Percentiles rank a stretch among this genome's conserved stretches.
These are phyloP conservation scores for Berkeleyomyces basicola DNA, from an alignment of 2,329 filamentous ascomycete genomes.

Conservation along the genomic window DNA sequence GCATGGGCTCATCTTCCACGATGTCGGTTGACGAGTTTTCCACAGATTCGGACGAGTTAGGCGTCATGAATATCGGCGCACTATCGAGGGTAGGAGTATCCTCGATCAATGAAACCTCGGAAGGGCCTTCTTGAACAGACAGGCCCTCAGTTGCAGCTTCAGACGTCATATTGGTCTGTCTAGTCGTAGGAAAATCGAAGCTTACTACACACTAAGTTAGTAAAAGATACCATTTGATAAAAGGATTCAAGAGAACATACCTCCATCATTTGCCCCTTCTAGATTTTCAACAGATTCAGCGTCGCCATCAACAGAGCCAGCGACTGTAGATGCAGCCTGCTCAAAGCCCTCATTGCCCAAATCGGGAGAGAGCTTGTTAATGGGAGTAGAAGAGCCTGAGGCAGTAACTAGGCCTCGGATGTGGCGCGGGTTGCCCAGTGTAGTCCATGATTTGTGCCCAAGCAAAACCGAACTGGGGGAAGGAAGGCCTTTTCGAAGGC, in stretches of 20 bases:
- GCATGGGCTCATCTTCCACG: not conserved
- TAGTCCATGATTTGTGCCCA: not conserved
- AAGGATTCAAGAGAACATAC: not conserved
- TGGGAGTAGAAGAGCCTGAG: not conserved
- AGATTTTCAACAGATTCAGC: not conserved
- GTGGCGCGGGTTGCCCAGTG: not conserved
- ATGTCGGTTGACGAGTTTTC: not conserved
- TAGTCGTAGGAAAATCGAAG: not conserved
- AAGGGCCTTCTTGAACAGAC: not conserved
- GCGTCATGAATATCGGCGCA: not conserved
- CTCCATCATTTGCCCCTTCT: not conserved
- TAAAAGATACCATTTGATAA: not conserved
- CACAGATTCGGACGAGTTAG: not conserved
- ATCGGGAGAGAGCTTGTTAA: not conserved
- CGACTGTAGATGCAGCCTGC: not conserved
- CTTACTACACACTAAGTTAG: not conserved
- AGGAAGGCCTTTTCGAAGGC: not conserved
- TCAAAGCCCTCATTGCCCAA: not conserved
- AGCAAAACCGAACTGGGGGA: not conserved
- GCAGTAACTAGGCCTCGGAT: not conserved
- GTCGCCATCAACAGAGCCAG: not conserved
- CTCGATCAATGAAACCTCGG: not conserved
- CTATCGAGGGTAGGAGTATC: not conserved
- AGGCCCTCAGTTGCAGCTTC: not conserved
- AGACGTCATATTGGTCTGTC: not conserved